A percentile compares a stretch with the other conserved stretches of the same genome.
Evolutionary conservation across 371 early-diverging fungal species (phyloP).

Genomic region (Dinochytrium kinnereticum): DNA sequence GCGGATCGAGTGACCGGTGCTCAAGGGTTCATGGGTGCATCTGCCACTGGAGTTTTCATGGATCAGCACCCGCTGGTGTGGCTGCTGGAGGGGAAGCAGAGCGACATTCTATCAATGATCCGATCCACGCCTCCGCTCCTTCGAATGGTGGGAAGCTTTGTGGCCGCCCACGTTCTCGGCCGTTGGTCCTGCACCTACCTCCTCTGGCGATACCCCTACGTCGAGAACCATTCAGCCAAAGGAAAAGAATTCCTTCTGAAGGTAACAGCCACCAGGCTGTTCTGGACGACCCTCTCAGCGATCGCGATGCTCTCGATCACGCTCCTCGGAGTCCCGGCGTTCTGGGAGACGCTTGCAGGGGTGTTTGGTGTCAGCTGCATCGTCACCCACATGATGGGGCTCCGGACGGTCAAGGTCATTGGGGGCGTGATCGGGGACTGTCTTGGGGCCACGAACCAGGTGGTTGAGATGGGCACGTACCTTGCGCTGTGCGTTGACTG

Average conservation of each 20-base stretch:
- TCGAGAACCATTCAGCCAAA: slow-evolving; percentile 30
- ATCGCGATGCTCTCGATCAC: slow-evolving; percentile 16
- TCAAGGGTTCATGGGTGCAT: neutral
- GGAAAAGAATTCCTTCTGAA: slow-evolving; percentile 38
- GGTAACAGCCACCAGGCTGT: slow-evolving; percentile 23
- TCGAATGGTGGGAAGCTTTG: slow-evolving; percentile 23
- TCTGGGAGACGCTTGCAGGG: slow-evolving; percentile 10
- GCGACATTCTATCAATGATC: too few relatives aligned
- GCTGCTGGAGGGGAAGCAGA: neutral
- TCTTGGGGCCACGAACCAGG: slow-evolving; percentile 37
- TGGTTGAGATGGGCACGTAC: slow-evolving; percentile 27
- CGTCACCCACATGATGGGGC: slow-evolving; percentile 26
- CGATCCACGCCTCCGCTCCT: neutral
- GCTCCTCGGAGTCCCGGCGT: neutral
- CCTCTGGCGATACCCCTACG: slow-evolving; percentile 33
- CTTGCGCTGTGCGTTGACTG: slow-evolving; percentile 26
- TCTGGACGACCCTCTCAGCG: slow-evolving; percentile 23
- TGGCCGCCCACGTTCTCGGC: slow-evolving; percentile 33
- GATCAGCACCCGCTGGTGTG: slow-evolving; percentile 18
- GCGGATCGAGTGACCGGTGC: neutral
- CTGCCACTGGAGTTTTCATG: neutral
- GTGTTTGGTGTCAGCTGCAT: slow-evolving; percentile 16
- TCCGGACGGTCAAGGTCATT: slow-evolving; percentile 25
- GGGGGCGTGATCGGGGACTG: slow-evolving; percentile 44
- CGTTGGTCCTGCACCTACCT: slow-evolving; percentile 39